Conservation (phyloP, 495 filamentous ascomycete genomes). For the Pyrenopolyporus hunteri region DNA sequence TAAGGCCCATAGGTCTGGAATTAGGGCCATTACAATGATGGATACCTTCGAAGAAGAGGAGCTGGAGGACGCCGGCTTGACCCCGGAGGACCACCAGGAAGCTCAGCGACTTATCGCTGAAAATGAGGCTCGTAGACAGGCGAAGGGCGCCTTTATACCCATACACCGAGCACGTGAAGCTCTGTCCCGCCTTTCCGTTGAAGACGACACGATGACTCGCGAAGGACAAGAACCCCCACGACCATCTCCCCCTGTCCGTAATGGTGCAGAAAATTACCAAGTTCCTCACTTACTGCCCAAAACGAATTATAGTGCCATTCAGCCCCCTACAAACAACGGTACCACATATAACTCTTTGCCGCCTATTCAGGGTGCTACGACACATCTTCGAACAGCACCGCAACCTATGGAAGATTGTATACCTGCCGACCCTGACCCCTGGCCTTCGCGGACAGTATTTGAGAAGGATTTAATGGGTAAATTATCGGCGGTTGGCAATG, state of each 20-base stretch:
- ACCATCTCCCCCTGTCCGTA: no score
- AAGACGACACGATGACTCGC: no score
- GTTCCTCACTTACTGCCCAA: neutral
- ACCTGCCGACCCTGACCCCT: neutral
- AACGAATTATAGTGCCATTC: neutral
- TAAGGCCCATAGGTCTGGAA: conserved; percentile 23
- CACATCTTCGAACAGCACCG: neutral
- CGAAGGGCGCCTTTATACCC: no score
- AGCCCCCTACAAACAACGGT: neutral
- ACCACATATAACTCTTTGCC: neutral
- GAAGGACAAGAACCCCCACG: no score
- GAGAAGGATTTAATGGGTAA: conserved; percentile 1
- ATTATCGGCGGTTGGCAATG: neutral
- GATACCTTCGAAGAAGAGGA: conserved; percentile 57
- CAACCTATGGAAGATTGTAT: neutral
- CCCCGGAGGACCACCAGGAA: conserved; percentile 45
- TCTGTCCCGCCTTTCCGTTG: no score
- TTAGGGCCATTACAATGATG: conserved; percentile 47
- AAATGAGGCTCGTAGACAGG: conserved; percentile 35
- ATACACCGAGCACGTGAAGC: no score
- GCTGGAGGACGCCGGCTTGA: conserved; percentile 41
- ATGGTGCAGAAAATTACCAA: neutral
- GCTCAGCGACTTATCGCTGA: conserved; percentile 35
- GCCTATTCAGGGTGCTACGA: conserved; percentile 4
- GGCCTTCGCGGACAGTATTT: conserved; percentile 3